phyloP scores from a whole-genome alignment of 768 basidiomycete genomes.

The Lentinula sp. region DNA sequence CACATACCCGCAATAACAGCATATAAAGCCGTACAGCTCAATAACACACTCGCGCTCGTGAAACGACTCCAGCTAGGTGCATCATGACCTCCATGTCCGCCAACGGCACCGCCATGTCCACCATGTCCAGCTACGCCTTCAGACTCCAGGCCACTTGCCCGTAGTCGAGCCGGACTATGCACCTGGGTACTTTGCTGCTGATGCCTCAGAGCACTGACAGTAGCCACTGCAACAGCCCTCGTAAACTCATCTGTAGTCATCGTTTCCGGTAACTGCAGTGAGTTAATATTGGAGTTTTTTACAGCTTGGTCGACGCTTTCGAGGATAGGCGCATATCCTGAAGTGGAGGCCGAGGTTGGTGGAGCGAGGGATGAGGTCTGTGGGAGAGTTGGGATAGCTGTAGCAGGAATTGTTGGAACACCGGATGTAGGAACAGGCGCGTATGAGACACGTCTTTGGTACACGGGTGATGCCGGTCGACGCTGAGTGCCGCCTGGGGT shows the following conservation, averaged over 20 bases:
- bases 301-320: slow-evolving; percentile 78
- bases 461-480: slow-evolving; percentile 32
- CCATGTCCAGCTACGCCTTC: neutral
- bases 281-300: slow-evolving; percentile 47
- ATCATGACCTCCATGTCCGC: slow-evolving; percentile 81
- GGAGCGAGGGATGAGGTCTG: neutral
- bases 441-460: slow-evolving; percentile 51
- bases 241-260: slow-evolving; percentile 88
- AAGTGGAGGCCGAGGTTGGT: slow-evolving; percentile 20
- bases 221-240: slow-evolving; percentile 89
- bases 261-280: slow-evolving; percentile 49
- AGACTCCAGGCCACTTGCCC: slow-evolving; percentile 27
- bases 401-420: neutral
- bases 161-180: slow-evolving; percentile 41
- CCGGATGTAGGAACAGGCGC: slow-evolving; percentile 21
- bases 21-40: slow-evolving; percentile 88
- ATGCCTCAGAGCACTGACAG: slow-evolving; percentile 84
- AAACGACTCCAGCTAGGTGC: slow-evolving; percentile 93
- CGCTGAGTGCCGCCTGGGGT: slow-evolving; percentile 17
- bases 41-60: slow-evolving; percentile 83
- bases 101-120: slow-evolving; percentile 28
- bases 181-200: slow-evolving; percentile 23
- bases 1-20: slow-evolving; percentile 89
- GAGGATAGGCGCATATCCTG: slow-evolving; percentile 53
- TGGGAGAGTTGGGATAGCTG: neutral